Conservation (phyloP, 108 stramenopile genomes). For the Stephanodiscus minutulus region DNA sequence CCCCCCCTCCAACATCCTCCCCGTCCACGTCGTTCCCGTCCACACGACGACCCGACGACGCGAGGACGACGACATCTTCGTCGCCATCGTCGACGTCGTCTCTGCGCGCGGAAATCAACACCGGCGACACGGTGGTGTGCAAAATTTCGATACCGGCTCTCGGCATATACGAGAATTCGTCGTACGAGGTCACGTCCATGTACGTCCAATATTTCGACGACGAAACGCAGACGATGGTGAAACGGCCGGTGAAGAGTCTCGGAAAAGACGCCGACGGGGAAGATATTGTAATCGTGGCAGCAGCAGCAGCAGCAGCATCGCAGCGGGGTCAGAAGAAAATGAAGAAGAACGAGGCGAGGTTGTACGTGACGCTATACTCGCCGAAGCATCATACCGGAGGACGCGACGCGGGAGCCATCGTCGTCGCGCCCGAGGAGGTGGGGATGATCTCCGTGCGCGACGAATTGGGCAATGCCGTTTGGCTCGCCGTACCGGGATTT, state of each 20-base stretch:
- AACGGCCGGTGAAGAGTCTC: constrained; percentile 26
- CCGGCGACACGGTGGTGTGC: constrained; percentile 57
- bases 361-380: constrained; percentile 44
- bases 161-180: constrained; percentile 47
- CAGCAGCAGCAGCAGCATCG: no score
- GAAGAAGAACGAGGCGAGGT: neutral
- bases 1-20: no score
- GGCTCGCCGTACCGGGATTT: constrained; percentile 60
- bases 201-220: constrained; percentile 56
- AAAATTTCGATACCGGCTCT: constrained; percentile 45
- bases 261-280: constrained; percentile 2
- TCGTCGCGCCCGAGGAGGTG: constrained; percentile 65
- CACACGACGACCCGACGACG: no score
- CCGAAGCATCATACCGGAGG: constrained; percentile 11
- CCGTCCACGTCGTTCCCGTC: no score
- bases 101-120: no score
- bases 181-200: constrained; percentile 56
- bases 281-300: neutral
- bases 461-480: constrained; percentile 46
- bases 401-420: constrained; percentile 36
- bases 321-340: no score
- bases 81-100: no score
- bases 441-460: constrained; percentile 46
- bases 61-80: no score
- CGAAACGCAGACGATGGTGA: constrained; percentile 48